Percentiles rank a stretch among this genome's conserved stretches.
Conservation (phyloP, 768 basidiomycete species). For the Kwoniella botswanensis region DNA sequence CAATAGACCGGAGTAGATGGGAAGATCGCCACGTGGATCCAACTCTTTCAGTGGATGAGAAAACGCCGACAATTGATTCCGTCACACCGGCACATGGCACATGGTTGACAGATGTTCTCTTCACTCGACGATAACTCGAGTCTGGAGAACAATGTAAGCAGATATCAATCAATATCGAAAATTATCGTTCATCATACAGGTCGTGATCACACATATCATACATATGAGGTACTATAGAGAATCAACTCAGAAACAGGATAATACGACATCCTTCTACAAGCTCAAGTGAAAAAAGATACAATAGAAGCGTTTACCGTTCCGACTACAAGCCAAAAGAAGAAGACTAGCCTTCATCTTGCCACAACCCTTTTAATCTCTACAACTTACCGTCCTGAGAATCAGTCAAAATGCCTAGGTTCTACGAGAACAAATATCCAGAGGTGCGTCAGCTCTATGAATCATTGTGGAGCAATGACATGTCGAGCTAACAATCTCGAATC, state of each 20-base stretch:
- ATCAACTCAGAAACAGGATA: too few species aligned
- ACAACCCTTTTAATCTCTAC: not conserved
- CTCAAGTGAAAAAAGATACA: too few species aligned
- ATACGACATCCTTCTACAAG: too few species aligned
- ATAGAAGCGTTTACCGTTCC: too few species aligned
- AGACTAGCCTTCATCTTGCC: not conserved
- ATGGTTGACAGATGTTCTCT: not conserved
- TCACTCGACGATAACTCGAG: not conserved
- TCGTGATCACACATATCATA: not conserved
- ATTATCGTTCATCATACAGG: not conserved
- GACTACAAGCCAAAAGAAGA: not conserved
- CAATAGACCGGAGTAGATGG: not conserved
- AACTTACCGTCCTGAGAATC: not conserved
- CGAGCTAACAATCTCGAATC: not conserved
- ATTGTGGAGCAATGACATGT: not conserved
- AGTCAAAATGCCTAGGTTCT: conserved; percentile 67
- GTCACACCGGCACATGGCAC: conserved; percentile 3
- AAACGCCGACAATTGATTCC: conserved; percentile 32
- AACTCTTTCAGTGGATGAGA: not conserved
- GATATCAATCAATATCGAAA: not conserved
- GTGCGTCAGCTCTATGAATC: conserved; percentile 18
- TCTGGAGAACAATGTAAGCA: conserved; percentile 1
- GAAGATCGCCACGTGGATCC: not conserved
- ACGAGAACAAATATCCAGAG: conserved; percentile 83
- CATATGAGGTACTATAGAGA: not conserved